Conservation (phyloP, 148 eudicot species). For the Arbutus unedo region DNA sequence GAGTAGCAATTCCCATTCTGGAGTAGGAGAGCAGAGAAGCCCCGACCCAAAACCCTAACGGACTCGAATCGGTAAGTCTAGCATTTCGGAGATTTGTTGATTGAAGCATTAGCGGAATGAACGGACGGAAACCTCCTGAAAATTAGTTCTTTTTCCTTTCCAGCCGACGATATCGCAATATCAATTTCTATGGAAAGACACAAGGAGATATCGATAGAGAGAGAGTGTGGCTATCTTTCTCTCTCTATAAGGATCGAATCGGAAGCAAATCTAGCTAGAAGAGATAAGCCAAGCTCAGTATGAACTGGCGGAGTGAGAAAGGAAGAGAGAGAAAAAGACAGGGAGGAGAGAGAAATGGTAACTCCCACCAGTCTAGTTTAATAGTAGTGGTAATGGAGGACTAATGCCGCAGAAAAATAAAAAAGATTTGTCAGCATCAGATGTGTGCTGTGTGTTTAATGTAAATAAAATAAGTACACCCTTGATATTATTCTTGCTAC, state of each 20-base stretch:
- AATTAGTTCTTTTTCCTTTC: neutral
- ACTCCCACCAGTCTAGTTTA: neutral
- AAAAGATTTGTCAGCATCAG: neutral
- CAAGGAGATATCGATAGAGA: neutral
- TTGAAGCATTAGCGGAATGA: neutral
- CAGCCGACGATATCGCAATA: neutral
- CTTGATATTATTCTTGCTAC: too few species aligned
- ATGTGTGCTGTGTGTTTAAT: neutral
- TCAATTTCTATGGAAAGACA: neutral
- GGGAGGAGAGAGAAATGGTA: neutral
- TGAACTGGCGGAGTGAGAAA: conserved; percentile 6
- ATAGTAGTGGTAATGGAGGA: neutral
- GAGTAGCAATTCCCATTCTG: neutral
- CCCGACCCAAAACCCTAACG: neutral
- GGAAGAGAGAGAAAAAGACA: neutral
- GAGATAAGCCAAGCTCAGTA: conserved; percentile 5
- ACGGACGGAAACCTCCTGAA: neutral
- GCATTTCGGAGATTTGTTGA: neutral
- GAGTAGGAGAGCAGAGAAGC: neutral
- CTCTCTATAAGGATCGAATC: neutral
- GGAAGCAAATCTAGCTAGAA: neutral
- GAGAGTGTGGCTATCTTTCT: neutral
- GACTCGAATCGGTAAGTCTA: neutral
- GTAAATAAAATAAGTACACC: too few species aligned
- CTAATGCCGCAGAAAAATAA: neutral